Evolutionary conservation across 345 rosid genomes (phyloP).

Genomic region (Pelargonium nanum): DNA sequence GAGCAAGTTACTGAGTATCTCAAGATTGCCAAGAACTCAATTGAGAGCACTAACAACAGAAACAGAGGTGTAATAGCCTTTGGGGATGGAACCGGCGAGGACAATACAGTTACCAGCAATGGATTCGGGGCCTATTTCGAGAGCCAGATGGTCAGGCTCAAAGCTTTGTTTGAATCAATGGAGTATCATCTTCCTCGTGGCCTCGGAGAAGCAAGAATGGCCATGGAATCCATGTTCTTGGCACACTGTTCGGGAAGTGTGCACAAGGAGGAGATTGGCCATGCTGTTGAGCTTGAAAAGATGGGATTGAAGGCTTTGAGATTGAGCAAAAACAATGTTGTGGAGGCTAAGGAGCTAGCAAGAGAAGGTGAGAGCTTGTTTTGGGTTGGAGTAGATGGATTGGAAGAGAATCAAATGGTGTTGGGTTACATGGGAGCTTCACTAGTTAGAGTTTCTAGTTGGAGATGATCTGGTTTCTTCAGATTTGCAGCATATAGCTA

Average conservation of each 20-base stretch:
- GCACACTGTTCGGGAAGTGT: constrained; percentile 17
- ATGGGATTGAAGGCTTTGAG: constrained; percentile 19
- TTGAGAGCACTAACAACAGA: neutral
- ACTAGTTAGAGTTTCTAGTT: constrained; percentile 25
- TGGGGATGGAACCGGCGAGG: constrained; percentile 20
- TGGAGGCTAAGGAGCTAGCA: constrained; percentile 27
- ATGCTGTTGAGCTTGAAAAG: constrained; percentile 6
- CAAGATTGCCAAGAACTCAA: constrained; percentile 17
- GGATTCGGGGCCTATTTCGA: constrained; percentile 19
- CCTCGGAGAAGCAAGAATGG: constrained; percentile 33
- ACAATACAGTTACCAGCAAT: constrained; percentile 1
- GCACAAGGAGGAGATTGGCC: constrained; percentile 11
- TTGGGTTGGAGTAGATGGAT: constrained; percentile 19
- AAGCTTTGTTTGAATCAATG: constrained; percentile 24
- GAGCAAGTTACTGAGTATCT: constrained; percentile 16
- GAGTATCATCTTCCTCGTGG: constrained; percentile 21
- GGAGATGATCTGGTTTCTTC: constrained; percentile 23
- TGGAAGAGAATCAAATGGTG: constrained; percentile 18
- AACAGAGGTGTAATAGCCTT: constrained; percentile 17
- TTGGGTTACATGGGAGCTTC: constrained; percentile 23
- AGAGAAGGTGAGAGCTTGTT: constrained; percentile 21
- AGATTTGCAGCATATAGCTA: too few species aligned
- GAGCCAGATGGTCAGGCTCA: constrained; percentile 13
- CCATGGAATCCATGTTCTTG: constrained; percentile 29
- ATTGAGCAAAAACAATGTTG: constrained; percentile 10